Conservation (phyloP, 2,329 filamentous ascomycete genomes). For the Clarireedia homoeocarpa region DNA sequence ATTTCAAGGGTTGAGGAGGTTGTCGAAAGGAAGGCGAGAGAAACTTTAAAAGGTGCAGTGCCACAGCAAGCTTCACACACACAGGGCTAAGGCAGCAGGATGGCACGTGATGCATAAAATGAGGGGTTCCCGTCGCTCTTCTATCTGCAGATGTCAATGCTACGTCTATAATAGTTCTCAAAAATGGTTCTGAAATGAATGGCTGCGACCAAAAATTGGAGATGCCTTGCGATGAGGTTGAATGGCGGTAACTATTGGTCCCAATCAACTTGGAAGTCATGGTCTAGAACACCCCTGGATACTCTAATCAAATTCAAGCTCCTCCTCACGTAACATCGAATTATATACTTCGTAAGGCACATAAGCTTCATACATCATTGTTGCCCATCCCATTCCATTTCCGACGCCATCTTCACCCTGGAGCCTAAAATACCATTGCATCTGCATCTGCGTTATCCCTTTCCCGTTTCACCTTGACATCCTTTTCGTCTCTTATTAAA, state of each 20-base stretch:
- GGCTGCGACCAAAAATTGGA: too few relatives aligned
- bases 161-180: too few relatives aligned
- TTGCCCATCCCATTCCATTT: neutral
- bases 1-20: slow-evolving; percentile 1
- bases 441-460: slow-evolving; percentile 42
- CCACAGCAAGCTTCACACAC: neutral
- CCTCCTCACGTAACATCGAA: neutral
- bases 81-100: neutral
- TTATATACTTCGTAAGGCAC: neutral
- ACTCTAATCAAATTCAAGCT: neutral
- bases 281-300: too few relatives aligned
- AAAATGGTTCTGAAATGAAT: too few relatives aligned
- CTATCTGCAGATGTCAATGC: too few relatives aligned
- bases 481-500: slow-evolving; percentile 70
- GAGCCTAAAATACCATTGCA: slow-evolving; percentile 55
- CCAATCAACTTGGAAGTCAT: too few relatives aligned
- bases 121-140: too few relatives aligned
- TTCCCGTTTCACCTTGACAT: slow-evolving; percentile 41
- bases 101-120: neutral
- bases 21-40: slow-evolving; percentile 6
- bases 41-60: slow-evolving; percentile 7
- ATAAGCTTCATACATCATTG: neutral
- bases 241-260: too few relatives aligned
- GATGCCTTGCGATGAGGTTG: too few relatives aligned
- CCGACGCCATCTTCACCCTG: neutral